A percentile compares a stretch with the other conserved stretches of the same genome.
Evolutionary conservation across 164 flowering plant species (phyloP).

Genomic region (Macadamia integrifolia): DNA sequence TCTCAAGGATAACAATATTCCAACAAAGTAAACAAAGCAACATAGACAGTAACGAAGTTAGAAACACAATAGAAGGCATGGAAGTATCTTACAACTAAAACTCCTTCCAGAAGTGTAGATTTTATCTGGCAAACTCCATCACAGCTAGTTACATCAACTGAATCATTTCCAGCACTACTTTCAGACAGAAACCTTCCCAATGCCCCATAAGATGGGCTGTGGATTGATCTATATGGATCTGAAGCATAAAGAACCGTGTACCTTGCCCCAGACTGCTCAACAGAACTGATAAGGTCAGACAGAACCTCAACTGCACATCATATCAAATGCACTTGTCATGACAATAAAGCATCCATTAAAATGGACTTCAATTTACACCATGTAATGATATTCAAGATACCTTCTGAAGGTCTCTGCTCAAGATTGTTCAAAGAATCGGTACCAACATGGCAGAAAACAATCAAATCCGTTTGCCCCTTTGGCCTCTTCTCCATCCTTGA

Average conservation of each 20-base stretch:
- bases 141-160: slow-evolving; percentile 44
- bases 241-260: slow-evolving; percentile 77
- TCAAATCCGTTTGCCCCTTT: slow-evolving; percentile 44
- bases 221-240: slow-evolving; percentile 47
- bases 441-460: slow-evolving; percentile 54
- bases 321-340: slow-evolving; percentile 9
- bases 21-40: neutral
- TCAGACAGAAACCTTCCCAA: slow-evolving; percentile 74
- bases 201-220: slow-evolving; percentile 32
- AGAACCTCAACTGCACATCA: slow-evolving; percentile 54
- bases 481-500: slow-evolving; percentile 41
- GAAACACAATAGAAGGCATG: no score
- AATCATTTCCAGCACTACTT: slow-evolving; percentile 36
- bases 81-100: slow-evolving; percentile 63
- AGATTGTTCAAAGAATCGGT: slow-evolving; percentile 24
- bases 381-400: slow-evolving; percentile 24
- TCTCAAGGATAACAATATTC: neutral
- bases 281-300: slow-evolving; percentile 48
- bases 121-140: slow-evolving; percentile 83
- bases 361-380: neutral
- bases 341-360: neutral
- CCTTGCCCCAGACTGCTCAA: slow-evolving; percentile 62
- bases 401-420: slow-evolving; percentile 42
- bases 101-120: slow-evolving; percentile 75
- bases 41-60: neutral